phyloP scores from a whole-genome alignment of 306 rosid species.

The Glycine tomentella region DNA sequence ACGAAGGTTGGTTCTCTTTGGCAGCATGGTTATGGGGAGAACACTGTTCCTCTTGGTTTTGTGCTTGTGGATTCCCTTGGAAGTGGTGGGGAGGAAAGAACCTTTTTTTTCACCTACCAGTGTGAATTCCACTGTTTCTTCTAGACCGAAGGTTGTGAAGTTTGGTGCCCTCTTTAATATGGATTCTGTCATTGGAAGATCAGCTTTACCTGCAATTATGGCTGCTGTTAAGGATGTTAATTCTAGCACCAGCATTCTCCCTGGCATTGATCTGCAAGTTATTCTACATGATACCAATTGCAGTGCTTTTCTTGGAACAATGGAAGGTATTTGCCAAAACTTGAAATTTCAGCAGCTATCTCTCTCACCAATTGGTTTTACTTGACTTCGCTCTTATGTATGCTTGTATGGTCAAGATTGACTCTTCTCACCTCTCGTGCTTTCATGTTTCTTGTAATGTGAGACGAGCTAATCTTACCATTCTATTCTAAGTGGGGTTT shows the following conservation, averaged over 20 bases:
- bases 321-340: slow-evolving; percentile 66
- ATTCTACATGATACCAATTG: slow-evolving; percentile 65
- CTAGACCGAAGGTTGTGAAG: slow-evolving; percentile 60
- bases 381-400: background rate
- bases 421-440: background rate
- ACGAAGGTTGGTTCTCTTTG: slow-evolving; percentile 50
- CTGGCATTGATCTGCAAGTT: slow-evolving; percentile 51
- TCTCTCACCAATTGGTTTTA: background rate
- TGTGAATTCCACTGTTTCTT: slow-evolving; percentile 51
- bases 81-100: slow-evolving; percentile 58
- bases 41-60: slow-evolving; percentile 50
- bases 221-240: slow-evolving; percentile 74
- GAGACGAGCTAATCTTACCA: background rate
- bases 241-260: slow-evolving; percentile 60
- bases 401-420: background rate
- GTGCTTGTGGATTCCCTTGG: slow-evolving; percentile 58
- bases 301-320: slow-evolving; percentile 74
- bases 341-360: slow-evolving; percentile 32
- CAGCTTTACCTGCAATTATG: slow-evolving; percentile 60
- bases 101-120: slow-evolving; percentile 49
- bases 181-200: slow-evolving; percentile 71
- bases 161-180: slow-evolving; percentile 71
- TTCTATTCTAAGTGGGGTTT: background rate
- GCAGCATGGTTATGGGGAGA: slow-evolving; percentile 44
- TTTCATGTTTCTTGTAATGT: background rate